Percentiles rank a stretch among this genome's conserved stretches.
Conservation (phyloP, 176 grass and related monocot genomes). For the Lolium perenne region DNA sequence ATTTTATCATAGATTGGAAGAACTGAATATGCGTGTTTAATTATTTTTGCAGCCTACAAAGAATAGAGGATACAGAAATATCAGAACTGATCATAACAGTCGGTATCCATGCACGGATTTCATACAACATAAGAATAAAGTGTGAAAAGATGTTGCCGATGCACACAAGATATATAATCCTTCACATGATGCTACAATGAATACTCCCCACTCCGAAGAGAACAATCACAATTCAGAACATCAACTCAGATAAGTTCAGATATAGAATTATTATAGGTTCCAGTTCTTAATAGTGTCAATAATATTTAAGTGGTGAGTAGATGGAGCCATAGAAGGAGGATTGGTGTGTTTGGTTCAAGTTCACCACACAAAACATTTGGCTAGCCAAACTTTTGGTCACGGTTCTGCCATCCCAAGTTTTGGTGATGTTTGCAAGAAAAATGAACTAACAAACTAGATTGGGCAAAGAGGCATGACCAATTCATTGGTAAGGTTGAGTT, state of each 20-base stretch:
- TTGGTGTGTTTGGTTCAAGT: conserved; percentile 12
- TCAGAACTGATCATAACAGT: conserved; percentile 28
- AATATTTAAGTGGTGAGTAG: conserved; percentile 18
- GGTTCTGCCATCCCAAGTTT: not conserved
- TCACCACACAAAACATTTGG: not conserved
- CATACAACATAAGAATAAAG: conserved; percentile 21
- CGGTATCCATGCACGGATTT: conserved; percentile 24
- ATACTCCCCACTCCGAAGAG: conserved; percentile 11
- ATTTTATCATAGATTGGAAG: conserved; percentile 98
- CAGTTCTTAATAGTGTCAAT: not conserved
- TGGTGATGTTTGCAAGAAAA: not conserved
- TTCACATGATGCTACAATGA: conserved; percentile 27
- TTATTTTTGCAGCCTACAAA: conserved; percentile 90
- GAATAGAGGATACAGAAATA: conserved; percentile 39
- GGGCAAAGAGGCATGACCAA: conserved; percentile 25
- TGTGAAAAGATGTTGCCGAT: not conserved
- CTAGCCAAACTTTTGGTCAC: conserved; percentile 2
- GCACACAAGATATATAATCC: conserved; percentile 23
- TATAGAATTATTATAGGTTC: conserved; percentile 15
- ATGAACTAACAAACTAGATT: not conserved
- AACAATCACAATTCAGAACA: not conserved
- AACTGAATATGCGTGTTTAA: conserved; percentile 94
- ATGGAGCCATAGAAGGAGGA: not conserved
- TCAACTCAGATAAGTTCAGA: conserved; percentile 1
- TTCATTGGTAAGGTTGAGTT: conserved; percentile 20